Base-by-base conservation (phyloP, 148 eudicot genomes). In the Simmondsia chinensis region DNA sequence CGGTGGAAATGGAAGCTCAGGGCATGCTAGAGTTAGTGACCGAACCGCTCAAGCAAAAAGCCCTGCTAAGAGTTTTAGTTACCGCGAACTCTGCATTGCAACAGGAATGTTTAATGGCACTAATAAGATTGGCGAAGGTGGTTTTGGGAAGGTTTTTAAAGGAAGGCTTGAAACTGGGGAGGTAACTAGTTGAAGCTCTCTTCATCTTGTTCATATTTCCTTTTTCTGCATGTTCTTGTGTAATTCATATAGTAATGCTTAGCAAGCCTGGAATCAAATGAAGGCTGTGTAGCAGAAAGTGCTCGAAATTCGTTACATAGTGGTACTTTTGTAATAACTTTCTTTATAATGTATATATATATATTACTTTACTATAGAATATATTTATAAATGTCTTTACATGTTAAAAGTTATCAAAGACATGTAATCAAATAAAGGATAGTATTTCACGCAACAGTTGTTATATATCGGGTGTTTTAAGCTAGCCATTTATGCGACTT, bases 111-210 rank as follows among this genome's bases (percentile, higher is more conserved):
- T 71, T 24, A 50, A 60, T 52, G 34, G 10, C 20, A 64, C 56
- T 24, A 71, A 71, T 32, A 55, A 33, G 55, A 71, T 71, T 42
- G 91, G 95, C 25, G 95, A 85, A 73, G 95, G 95, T 17, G 89
- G 86, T 9, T 81, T 85, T 41, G 94, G 96, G 9, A 79, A 61
- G 46, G 96, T 71, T 38, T 71, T 65, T 52, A 65, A 56, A 53
- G 76, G 76, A 20, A 62, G 45, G 48, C 23, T 71, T 25, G 57
- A 51, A 13, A 39, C 60, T 5, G 76, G 71, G 44, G 71, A 71
- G 62, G 76, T 71, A 60, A 21, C 48, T 32, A 12, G 11, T 49
- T 9, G 3, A 5, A 32, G 32, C 28, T 24, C 26, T 27, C 15
- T 42, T 11, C 12, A 33, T 24, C 16, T 16, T 38, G 15, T 25